phyloP scores from a whole-genome alignment of 805 yeast species.

The Saccharomycopsis lassenensis region DNA sequence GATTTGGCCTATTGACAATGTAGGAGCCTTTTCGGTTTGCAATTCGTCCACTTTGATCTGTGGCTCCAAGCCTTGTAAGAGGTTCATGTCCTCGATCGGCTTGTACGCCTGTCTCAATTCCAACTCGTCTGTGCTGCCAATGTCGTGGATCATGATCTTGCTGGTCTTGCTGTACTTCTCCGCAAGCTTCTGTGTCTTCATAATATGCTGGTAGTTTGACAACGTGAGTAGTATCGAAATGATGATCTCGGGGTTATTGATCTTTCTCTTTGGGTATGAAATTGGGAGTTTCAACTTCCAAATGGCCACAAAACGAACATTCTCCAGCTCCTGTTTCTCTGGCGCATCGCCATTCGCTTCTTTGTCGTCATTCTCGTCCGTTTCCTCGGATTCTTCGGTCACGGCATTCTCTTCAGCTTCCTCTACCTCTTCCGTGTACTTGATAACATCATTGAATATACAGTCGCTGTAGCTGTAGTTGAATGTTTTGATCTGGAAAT shows the following conservation, averaged over 20 bases:
- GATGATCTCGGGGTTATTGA: slow-evolving; percentile 17
- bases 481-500: slow-evolving; percentile 8
- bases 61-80: slow-evolving; percentile 15
- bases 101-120: slow-evolving; percentile 10
- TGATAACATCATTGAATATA: slow-evolving; percentile 10
- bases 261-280: slow-evolving; percentile 17
- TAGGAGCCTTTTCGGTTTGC: slow-evolving; percentile 5
- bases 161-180: slow-evolving; percentile 6
- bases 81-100: slow-evolving; percentile 11
- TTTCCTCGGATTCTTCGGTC: background rate
- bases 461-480: slow-evolving; percentile 13
- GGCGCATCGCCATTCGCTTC: background rate
- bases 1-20: slow-evolving; percentile 5
- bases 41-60: slow-evolving; percentile 4
- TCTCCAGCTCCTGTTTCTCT: background rate
- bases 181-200: slow-evolving; percentile 7
- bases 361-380: background rate
- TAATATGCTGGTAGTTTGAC: slow-evolving; percentile 6
- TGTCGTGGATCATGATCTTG: slow-evolving; percentile 14
- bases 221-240: slow-evolving; percentile 15
- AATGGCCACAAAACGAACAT: slow-evolving; percentile 7
- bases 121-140: slow-evolving; percentile 15
- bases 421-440: background rate
- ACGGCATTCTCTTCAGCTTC: slow-evolving; percentile 5
- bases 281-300: slow-evolving; percentile 19